Conservation (phyloP, 2,329 filamentous ascomycete species). For the Botrytis galanthina region DNA sequence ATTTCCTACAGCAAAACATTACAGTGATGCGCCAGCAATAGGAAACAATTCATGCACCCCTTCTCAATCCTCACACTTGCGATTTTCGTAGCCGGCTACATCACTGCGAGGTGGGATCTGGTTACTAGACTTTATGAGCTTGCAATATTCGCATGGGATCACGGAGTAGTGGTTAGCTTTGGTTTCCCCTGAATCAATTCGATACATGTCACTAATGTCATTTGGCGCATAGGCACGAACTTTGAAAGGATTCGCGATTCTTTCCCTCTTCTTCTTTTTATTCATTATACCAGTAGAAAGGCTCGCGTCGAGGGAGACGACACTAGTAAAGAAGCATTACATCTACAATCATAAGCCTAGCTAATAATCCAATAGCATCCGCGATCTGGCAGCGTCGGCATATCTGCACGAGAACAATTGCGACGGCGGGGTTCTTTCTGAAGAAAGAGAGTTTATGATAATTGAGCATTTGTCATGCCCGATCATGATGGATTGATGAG, state of each 20-base stretch:
- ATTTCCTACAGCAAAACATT: neutral
- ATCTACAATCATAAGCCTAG: constrained; percentile 23
- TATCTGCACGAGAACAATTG: constrained; percentile 94
- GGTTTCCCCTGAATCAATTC: neutral
- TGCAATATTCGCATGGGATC: constrained; percentile 95
- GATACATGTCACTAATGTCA: constrained; percentile 22
- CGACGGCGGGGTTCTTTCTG: constrained; percentile 91
- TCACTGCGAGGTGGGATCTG: constrained; percentile 97
- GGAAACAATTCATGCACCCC: constrained; percentile 72
- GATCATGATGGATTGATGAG: constrained; percentile 88
- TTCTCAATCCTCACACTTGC: constrained; percentile 93
- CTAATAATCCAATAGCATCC: constrained; percentile 64
- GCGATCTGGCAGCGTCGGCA: constrained; percentile 70
- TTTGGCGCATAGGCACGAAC: constrained; percentile 64
- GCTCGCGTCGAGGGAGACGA: constrained; percentile 76
- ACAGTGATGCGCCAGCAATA: constrained; percentile 36
- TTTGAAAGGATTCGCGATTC: constrained; percentile 76
- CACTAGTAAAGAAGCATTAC: constrained; percentile 59
- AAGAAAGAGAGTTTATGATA: constrained; percentile 37
- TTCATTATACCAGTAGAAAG: constrained; percentile 81
- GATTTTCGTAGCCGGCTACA: constrained; percentile 99
- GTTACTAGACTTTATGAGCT: constrained; percentile 96
- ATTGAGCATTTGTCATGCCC: constrained; percentile 54
- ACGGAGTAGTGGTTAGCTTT: constrained; percentile 80
- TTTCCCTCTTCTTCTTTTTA: constrained; percentile 81